Evolutionary conservation across 2,329 filamentous ascomycete genomes (phyloP).

Genomic region (Balansia obtecta): DNA sequence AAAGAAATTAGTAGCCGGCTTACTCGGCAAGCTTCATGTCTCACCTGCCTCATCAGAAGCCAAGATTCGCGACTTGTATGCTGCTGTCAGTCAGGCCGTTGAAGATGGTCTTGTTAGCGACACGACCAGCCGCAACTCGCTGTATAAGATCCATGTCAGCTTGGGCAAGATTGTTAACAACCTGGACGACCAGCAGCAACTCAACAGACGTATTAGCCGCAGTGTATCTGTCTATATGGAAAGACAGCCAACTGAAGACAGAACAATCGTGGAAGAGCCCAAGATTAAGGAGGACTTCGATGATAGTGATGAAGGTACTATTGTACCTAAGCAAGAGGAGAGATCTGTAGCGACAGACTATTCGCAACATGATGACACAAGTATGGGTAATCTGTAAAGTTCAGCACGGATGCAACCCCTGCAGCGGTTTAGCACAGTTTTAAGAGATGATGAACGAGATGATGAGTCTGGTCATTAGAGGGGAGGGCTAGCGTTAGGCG

Average conservation of each 20-base stretch:
- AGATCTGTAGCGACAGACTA: conserved; percentile 28
- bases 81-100: conserved; percentile 47
- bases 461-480: background rate
- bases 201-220: conserved; percentile 29
- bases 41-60: conserved; percentile 51
- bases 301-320: conserved; percentile 22
- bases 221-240: conserved; percentile 27
- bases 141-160: conserved; percentile 56
- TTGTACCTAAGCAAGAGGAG: conserved; percentile 19
- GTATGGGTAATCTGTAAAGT: conserved; percentile 11
- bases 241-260: conserved; percentile 23
- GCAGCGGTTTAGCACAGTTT: background rate
- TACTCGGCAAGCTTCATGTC: conserved; percentile 75
- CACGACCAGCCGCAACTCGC: conserved; percentile 48
- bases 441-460: background rate
- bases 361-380: conserved; percentile 27
- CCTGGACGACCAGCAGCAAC: conserved; percentile 33
- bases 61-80: conserved; percentile 45
- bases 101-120: conserved; percentile 48
- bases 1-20: conserved; percentile 64
- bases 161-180: conserved; percentile 55
- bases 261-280: conserved; percentile 27
- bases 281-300: conserved; percentile 35
- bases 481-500: background rate
- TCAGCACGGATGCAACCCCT: background rate